Evolutionary conservation across 192 early-diverging fungal genomes (phyloP).

Genomic region (Backusella sp.): DNA sequence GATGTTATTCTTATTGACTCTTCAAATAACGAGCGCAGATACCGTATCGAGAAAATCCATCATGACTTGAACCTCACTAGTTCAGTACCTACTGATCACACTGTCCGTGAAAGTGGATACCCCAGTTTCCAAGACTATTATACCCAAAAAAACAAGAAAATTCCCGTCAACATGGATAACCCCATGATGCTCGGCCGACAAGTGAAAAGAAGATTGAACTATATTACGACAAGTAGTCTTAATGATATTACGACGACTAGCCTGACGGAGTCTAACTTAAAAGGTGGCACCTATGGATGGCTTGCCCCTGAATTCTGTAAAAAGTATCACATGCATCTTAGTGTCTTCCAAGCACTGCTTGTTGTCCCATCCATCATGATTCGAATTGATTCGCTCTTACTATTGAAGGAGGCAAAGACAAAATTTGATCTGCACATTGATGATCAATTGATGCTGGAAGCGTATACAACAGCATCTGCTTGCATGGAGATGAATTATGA

Average conservation of each 20-base stretch:
- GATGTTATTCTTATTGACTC: conserved; percentile 39
- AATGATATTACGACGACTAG: background rate
- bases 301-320: conserved; percentile 43
- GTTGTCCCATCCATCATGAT: conserved; percentile 60
- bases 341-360: conserved; percentile 38
- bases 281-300: background rate
- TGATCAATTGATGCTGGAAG: conserved; percentile 53
- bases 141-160: background rate
- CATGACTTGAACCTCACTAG: conserved; percentile 30
- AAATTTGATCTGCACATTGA: conserved; percentile 35
- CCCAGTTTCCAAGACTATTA: conserved; percentile 45
- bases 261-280: background rate
- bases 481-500: conserved; percentile 75
- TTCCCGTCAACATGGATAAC: background rate
- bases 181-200: background rate
- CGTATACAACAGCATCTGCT: conserved; percentile 72
- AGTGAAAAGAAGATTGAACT: background rate
- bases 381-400: conserved; percentile 56
- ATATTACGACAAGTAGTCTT: background rate
- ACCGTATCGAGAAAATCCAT: conserved; percentile 33
- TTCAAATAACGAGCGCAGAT: conserved; percentile 37
- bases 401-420: conserved; percentile 42
- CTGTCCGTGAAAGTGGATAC: conserved; percentile 31
- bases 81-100: conserved; percentile 8
- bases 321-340: conserved; percentile 33